A percentile compares a stretch with the other conserved stretches of the same genome.
These are phyloP conservation scores for Talaromyces sp. DNA, from an alignment of 2,329 filamentous ascomycete genomes.

Conservation along the genomic window DNA sequence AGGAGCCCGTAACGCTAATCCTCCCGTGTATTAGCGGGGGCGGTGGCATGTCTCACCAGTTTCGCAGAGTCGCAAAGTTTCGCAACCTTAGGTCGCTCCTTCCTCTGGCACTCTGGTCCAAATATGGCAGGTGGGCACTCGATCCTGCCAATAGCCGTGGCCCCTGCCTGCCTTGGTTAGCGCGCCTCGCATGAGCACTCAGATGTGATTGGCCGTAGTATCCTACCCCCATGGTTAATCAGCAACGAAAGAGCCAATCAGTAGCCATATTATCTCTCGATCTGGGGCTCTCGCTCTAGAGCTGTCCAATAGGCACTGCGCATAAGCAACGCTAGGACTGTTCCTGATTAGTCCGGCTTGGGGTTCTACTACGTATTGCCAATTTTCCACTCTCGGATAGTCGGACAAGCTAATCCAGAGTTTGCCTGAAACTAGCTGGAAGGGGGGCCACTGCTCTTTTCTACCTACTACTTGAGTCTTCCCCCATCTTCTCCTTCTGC, in stretches of 20 bases:
- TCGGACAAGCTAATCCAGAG: not conserved
- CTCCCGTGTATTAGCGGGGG: not conserved
- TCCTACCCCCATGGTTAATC: not conserved
- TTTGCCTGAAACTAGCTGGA: constrained; percentile 1
- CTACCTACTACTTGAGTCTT: not conserved
- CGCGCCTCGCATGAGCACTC: not conserved
- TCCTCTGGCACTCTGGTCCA: not conserved
- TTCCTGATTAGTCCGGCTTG: constrained; percentile 5
- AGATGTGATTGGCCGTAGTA: not conserved
- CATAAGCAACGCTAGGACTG: not conserved
- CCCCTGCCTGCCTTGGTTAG: constrained; percentile 3
- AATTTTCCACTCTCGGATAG: not conserved
- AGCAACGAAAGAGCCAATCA: not conserved
- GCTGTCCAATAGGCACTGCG: not conserved
- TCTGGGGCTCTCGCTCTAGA: not conserved
- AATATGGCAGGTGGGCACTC: not conserved
- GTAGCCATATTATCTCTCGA: too few relatives aligned
- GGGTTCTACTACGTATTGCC: not conserved
- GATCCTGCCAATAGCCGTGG: not conserved
- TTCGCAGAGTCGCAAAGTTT: not conserved
- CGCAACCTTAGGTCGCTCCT: not conserved
- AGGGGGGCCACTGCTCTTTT: not conserved
- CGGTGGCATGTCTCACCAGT: constrained; percentile 6
- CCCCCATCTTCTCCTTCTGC: not conserved
- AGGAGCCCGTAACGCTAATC: not conserved